Evolutionary conservation across 106 monocot genomes (phyloP).

Genomic region (Dendrobium chrysotoxum): DNA sequence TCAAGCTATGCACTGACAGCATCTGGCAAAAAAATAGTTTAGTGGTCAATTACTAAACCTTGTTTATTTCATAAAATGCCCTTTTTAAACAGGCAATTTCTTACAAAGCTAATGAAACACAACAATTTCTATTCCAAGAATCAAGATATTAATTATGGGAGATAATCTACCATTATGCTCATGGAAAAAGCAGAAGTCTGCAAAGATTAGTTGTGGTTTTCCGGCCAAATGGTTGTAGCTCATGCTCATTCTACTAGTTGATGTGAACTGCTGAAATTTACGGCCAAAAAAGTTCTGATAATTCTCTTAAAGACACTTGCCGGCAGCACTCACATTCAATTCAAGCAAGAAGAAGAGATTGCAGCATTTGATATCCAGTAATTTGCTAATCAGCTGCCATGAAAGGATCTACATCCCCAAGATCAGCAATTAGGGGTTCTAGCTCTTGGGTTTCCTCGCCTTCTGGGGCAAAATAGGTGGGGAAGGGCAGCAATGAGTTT

Average conservation of each 20-base stretch:
- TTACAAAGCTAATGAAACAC: not conserved
- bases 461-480: constrained; percentile 72
- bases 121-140: not conserved
- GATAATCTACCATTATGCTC: not conserved
- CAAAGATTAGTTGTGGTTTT: not conserved
- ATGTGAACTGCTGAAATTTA: not conserved
- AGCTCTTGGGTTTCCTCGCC: constrained; percentile 58
- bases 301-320: not conserved
- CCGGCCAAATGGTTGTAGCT: not conserved
- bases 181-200: not conserved
- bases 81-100: not conserved
- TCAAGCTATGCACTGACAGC: not conserved
- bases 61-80: not conserved
- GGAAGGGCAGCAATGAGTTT: constrained; percentile 60
- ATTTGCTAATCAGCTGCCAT: constrained; percentile 52
- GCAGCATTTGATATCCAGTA: not conserved
- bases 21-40: not conserved
- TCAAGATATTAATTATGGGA: not conserved
- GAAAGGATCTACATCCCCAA: constrained; percentile 88
- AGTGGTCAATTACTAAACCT: not conserved
- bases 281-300: not conserved
- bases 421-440: constrained; percentile 73
- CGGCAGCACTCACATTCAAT: not conserved
- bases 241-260: not conserved
- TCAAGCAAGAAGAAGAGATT: not conserved